Percentiles rank a stretch among this genome's conserved stretches.
These are phyloP conservation scores for Penicillium hordei DNA, from an alignment of 2,329 filamentous ascomycete species.

Conservation along the genomic window DNA sequence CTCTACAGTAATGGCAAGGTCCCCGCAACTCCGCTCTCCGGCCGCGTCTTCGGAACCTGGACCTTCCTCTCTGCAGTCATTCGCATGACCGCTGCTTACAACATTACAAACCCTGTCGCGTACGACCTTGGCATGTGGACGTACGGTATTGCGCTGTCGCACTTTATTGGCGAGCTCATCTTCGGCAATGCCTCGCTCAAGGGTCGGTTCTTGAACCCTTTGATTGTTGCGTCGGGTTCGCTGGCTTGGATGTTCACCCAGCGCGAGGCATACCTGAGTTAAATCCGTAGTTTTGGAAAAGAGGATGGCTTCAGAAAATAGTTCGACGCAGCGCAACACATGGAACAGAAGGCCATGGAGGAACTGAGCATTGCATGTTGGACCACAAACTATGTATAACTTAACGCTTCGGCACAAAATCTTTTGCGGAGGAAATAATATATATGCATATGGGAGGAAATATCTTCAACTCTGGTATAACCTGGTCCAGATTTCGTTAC, in stretches of 20 bases:
- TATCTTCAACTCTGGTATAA: not conserved
- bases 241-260: slow-evolving; percentile 65
- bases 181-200: slow-evolving; percentile 73
- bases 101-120: slow-evolving; percentile 68
- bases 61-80: slow-evolving; percentile 76
- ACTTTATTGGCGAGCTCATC: slow-evolving; percentile 76
- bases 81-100: slow-evolving; percentile 79
- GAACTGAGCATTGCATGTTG: not conserved
- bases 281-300: not conserved
- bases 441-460: slow-evolving; percentile 1
- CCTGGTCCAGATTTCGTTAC: not conserved
- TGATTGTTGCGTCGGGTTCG: slow-evolving; percentile 56
- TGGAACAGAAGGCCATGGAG: not conserved
- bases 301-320: not conserved
- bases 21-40: slow-evolving; percentile 70
- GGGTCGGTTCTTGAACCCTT: slow-evolving; percentile 58
- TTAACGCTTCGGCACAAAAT: not conserved
- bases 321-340: not conserved
- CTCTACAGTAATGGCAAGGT: slow-evolving; percentile 66
- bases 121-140: slow-evolving; percentile 83
- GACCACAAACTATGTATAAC: not conserved
- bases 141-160: slow-evolving; percentile 72
- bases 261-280: slow-evolving; percentile 37
- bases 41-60: slow-evolving; percentile 84
- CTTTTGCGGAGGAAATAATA: not conserved